These are phyloP conservation scores for Tuber magnatum DNA, from an alignment of 495 filamentous ascomycete species.

Conservation along the genomic window DNA sequence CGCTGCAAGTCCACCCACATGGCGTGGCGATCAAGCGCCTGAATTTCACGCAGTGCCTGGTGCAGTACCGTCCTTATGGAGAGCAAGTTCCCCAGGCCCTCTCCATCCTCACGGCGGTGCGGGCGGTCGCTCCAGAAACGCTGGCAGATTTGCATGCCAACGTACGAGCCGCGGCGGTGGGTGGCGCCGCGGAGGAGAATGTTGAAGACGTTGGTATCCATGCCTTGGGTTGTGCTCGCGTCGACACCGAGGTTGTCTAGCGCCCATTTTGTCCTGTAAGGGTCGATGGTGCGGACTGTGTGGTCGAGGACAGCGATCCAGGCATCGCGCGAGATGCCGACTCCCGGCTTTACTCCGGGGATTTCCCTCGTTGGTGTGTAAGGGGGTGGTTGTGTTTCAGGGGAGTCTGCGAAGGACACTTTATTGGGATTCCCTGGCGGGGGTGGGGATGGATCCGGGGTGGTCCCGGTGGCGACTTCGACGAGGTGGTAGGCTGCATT, in stretches of 20 bases:
- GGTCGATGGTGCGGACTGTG: slow-evolving; percentile 3
- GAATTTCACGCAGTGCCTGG: slow-evolving; percentile 19
- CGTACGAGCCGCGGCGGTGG: slow-evolving; percentile 3
- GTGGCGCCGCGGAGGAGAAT: slow-evolving; percentile 25
- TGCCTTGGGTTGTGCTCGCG: slow-evolving; percentile 5
- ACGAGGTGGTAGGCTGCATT: slow-evolving; percentile 21
- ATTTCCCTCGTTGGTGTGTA: background rate
- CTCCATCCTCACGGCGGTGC: background rate
- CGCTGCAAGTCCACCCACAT: slow-evolving; percentile 7
- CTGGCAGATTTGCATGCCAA: slow-evolving; percentile 26
- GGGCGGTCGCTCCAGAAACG: slow-evolving; percentile 16
- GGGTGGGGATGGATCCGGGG: background rate
- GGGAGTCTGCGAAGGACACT: background rate
- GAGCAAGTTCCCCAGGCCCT: slow-evolving; percentile 8
- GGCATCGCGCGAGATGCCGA: slow-evolving; percentile 16
- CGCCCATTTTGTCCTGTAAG: slow-evolving; percentile 16
- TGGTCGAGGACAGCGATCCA: slow-evolving; percentile 24
- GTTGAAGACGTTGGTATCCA: slow-evolving; percentile 27
- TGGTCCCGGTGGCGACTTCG: slow-evolving; percentile 1
- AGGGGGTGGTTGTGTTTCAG: background rate
- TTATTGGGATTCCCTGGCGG: background rate
- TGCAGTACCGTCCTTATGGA: slow-evolving; percentile 33
- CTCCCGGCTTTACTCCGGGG: background rate
- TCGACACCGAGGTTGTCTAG: slow-evolving; percentile 15
- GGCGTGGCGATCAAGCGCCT: background rate